Evolutionary conservation across 331 rosid species (phyloP), one percentile per base, ranked within the genome.

Genomic region (Rosa hybrid): DNA sequence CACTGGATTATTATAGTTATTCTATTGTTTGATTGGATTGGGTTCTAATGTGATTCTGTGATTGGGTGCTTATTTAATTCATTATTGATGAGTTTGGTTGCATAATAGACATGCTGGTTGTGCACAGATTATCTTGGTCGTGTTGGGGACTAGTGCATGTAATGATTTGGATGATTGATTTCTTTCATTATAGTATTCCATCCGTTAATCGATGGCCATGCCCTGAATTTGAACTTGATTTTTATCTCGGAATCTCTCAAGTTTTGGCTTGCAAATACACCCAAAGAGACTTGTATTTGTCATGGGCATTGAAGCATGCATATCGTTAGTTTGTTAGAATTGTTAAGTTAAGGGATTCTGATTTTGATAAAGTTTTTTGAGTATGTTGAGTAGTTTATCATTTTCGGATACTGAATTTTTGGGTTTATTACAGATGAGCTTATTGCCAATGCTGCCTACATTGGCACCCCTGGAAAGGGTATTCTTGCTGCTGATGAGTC

Each of bases 401-500:
- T 9, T 9, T 8, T 14, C 20, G 23, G 13, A 0, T 68, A 4
- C 11, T 8, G 65, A 14, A 16, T n/a, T 80, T 67, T 67, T 39
- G 1, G 9, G 20, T 68, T 1, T 27, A 49, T 49, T 81, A 48
- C 85, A 93, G 98, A 91, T 82, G 98, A 93, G 82, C 90, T 93
- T 14, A 87, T 91, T 74, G 92, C 87, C 57, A 93, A 91, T 88
- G 98, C 98, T 16, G 76, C 89, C 14, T 91, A 93, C 76, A 91
- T 93, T 80, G 98, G 97, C 23, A 86, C 90, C 56, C 97, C 98
- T 2, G 97, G 97, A 57, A 93, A 93, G 89, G 98, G 98, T 78
- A 93, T 93, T 71, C 97, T 93, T 18, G 98, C 98, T 11, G 98
- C 98, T 7, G 98, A 93, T 68, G 98, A 93, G 60, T 93, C 98